Evolutionary conservation across 805 yeast species (phyloP), one percentile per base, ranked within the genome.

Genomic region (Zygosaccharomyces bisporus): DNA sequence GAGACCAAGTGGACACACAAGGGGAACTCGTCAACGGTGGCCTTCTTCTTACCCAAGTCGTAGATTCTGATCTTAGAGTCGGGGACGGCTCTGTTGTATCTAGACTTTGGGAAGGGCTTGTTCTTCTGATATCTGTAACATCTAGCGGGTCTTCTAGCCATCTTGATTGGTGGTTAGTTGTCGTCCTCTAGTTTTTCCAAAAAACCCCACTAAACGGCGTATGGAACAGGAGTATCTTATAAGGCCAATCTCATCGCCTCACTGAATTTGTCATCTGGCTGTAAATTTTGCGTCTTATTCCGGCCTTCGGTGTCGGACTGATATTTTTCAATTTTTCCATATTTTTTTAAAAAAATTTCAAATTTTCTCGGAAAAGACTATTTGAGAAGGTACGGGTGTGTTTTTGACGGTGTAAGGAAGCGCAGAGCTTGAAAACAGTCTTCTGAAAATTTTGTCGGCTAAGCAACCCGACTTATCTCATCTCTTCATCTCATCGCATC

Each of bases 121-220:
- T 93, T 93, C 87, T 93, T 93, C 86, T 96, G 95, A 95, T 91
- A 93, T 82, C 99, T 89, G 96, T 93, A 93, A 83, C 99, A 93
- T 85, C 98, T 88, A 83, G 99, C 99, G 77, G 99, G 99, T 86
- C 98, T 91, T 81, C 98, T 89, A 76, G 98, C 97, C 98, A 91
- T 91, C 74, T 83, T 86, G 81, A 73, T 71, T 57, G 50, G 48
- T 50, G 51, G 46, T 43, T 31, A 44, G 37, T 44, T 32, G 40
- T 31, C 24, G 20, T 29, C 24, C n/a, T 27, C 32, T 34, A 12
- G 25, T 31, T 10, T 14, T 20, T 23, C 36, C 24, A 35, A 34
- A n/a, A 25, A 14, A 25, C 30, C 30, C 33, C 16, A 17, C 27
- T 9, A 13, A 5, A 4, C 9, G 14, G 18, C 14, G 8, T 13